A percentile compares a stretch with the other conserved stretches of the same genome.
phyloP scores from a whole-genome alignment of 179 eudicot species.

The Actinidia arguta region DNA sequence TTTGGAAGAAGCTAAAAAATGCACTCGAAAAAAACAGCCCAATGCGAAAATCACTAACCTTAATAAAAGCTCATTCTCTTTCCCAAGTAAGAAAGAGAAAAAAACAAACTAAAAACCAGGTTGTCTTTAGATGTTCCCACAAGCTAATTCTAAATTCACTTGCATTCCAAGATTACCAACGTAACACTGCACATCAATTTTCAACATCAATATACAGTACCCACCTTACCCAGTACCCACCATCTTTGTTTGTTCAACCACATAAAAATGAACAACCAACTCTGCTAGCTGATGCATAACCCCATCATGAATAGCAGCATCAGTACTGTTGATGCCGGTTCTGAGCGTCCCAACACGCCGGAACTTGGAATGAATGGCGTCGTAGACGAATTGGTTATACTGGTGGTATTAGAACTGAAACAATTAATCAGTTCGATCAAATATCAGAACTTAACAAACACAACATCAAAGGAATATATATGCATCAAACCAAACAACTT shows the following conservation, averaged over 20 bases:
- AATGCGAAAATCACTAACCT: neutral
- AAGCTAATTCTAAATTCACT: conserved; percentile 13
- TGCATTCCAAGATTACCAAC: neutral
- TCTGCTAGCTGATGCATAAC: conserved; percentile 16
- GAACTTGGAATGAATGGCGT: neutral
- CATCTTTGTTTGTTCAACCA: conserved; percentile 6
- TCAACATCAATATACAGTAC: neutral
- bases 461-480: neutral
- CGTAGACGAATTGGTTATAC: conserved; percentile 31
- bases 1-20: too few species aligned
- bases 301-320: conserved; percentile 41
- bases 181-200: neutral
- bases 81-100: neutral
- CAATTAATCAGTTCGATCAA: neutral
- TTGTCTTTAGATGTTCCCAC: conserved; percentile 5
- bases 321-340: conserved; percentile 28
- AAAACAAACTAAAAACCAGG: conserved; percentile 4
- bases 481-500: neutral
- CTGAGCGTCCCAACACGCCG: conserved; percentile 54
- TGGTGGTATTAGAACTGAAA: conserved; percentile 16
- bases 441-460: neutral
- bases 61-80: conserved; percentile 17
- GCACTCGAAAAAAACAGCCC: too few species aligned
- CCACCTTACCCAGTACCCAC: neutral
- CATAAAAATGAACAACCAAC: conserved; percentile 21